These are phyloP conservation scores for Arxiozyma telluris DNA, from an alignment of 1,139 yeast species.

Conservation along the genomic window DNA sequence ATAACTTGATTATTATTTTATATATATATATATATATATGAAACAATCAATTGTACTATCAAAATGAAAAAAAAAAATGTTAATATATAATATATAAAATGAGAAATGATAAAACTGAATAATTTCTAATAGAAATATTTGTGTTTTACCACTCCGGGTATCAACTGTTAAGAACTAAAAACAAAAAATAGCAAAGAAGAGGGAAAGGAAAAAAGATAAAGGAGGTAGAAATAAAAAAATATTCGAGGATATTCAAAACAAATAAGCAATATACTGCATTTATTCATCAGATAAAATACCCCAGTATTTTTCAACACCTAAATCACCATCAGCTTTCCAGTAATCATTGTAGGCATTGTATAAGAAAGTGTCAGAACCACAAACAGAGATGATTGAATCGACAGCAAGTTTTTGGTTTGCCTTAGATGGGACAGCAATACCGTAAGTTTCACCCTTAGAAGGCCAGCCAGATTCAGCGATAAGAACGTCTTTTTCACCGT, in stretches of 20 bases:
- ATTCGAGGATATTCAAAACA: background rate
- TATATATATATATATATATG: background rate
- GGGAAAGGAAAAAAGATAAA: background rate
- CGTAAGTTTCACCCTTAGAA: constrained; percentile 54
- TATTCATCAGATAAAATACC: constrained; percentile 39
- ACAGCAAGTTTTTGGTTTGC: constrained; percentile 56
- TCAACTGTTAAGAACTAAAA: background rate
- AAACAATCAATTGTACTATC: background rate
- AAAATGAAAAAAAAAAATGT: background rate
- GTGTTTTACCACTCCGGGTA: background rate
- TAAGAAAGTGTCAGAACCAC: constrained; percentile 51
- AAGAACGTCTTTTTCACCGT: constrained; percentile 46
- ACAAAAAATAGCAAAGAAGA: background rate
- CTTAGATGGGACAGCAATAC: constrained; percentile 62
- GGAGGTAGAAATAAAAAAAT: background rate
- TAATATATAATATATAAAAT: background rate
- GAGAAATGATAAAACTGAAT: too few relatives aligned
- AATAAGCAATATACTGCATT: constrained; percentile 1
- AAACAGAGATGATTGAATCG: constrained; percentile 42
- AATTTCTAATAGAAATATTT: background rate
- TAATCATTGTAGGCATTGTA: constrained; percentile 69
- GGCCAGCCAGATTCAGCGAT: constrained; percentile 84
- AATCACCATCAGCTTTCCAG: constrained; percentile 67
- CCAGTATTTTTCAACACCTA: constrained; percentile 66
- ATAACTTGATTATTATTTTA: background rate